A percentile compares a stretch with the other conserved stretches of the same genome.
phyloP scores from a whole-genome alignment of 2,329 filamentous ascomycete genomes.

The Amphichorda felina region DNA sequence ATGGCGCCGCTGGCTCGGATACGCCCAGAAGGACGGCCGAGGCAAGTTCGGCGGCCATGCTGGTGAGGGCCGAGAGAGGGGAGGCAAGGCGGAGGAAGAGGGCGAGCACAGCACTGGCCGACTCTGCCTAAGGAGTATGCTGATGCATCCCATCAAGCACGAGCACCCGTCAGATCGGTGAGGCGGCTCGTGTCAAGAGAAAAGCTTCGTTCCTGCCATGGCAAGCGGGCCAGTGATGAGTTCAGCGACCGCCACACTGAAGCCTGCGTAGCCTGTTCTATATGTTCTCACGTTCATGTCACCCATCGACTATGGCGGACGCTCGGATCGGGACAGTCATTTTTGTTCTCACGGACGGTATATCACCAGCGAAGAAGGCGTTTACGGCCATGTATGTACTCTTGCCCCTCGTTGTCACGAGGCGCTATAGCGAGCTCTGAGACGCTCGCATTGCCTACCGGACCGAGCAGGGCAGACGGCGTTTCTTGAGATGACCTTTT shows the following conservation, averaged over 20 bases:
- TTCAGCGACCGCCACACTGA: too few species aligned
- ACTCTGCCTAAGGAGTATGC: conserved; percentile 69
- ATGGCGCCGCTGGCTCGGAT: conserved; percentile 67
- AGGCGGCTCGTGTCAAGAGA: too few species aligned
- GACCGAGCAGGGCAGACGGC: too few species aligned
- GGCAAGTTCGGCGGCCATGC: conserved; percentile 35
- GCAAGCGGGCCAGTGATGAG: too few species aligned
- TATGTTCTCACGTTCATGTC: not conserved
- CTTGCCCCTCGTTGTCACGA: not conserved
- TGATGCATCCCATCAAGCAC: conserved; percentile 72
- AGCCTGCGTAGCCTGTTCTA: not conserved
- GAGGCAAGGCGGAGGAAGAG: conserved; percentile 40
- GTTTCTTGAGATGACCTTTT: too few species aligned
- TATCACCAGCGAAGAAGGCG: too few species aligned
- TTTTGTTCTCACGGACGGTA: not conserved
- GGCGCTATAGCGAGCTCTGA: too few species aligned
- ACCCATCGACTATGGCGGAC: not conserved
- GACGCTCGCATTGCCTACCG: too few species aligned
- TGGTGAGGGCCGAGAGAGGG: conserved; percentile 32
- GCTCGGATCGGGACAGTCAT: not conserved
- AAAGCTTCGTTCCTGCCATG: too few species aligned
- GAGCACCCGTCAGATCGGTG: conserved; percentile 34
- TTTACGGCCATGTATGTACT: not conserved
- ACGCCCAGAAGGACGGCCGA: conserved; percentile 38
- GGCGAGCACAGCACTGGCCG: conserved; percentile 39